Conservation (phyloP, 2,329 filamentous ascomycete genomes). For the Lasiodiplodia gonubiensis region DNA sequence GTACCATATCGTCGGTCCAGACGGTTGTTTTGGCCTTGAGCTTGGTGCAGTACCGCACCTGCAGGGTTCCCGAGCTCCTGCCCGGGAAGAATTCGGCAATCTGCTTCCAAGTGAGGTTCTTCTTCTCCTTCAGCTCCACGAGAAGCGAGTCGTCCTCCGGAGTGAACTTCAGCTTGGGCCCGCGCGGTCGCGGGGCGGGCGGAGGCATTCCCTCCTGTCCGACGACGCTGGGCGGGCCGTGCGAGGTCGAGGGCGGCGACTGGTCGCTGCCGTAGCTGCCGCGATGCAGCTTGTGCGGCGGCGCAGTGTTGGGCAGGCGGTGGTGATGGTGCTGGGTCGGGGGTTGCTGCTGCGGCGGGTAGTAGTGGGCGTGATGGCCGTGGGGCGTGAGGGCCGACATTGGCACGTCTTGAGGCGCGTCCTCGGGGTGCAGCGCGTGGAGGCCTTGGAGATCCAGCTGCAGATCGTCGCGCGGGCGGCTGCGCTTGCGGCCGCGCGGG, state of each 20-base stretch:
- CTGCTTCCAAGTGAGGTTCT: slow-evolving; percentile 95
- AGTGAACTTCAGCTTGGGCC: slow-evolving; percentile 92
- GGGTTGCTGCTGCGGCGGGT: slow-evolving; percentile 36
- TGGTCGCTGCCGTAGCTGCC: slow-evolving; percentile 57
- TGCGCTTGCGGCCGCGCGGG: slow-evolving; percentile 50
- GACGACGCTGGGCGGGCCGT: slow-evolving; percentile 80
- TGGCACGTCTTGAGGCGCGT: slow-evolving; percentile 46
- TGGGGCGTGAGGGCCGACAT: slow-evolving; percentile 46
- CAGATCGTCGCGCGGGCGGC: slow-evolving; percentile 48
- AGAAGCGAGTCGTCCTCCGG: slow-evolving; percentile 87
- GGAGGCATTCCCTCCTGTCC: slow-evolving; percentile 86
- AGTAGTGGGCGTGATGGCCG: slow-evolving; percentile 35
- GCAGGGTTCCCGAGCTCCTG: slow-evolving; percentile 84
- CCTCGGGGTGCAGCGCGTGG: slow-evolving; percentile 47
- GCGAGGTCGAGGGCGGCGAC: slow-evolving; percentile 47
- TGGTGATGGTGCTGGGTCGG: slow-evolving; percentile 74
- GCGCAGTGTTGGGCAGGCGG: slow-evolving; percentile 74
- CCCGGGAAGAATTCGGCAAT: slow-evolving; percentile 96
- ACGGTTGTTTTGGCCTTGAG: slow-evolving; percentile 90
- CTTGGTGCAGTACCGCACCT: slow-evolving; percentile 94
- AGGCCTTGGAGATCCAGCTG: slow-evolving; percentile 46
- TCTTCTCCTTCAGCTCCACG: slow-evolving; percentile 91
- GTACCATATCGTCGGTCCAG: slow-evolving; percentile 93
- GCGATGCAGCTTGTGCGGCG: slow-evolving; percentile 69
- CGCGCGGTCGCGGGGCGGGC: slow-evolving; percentile 79